Base-by-base conservation (phyloP, 2,329 filamentous ascomycete species). In the Penicillium sp. region DNA sequence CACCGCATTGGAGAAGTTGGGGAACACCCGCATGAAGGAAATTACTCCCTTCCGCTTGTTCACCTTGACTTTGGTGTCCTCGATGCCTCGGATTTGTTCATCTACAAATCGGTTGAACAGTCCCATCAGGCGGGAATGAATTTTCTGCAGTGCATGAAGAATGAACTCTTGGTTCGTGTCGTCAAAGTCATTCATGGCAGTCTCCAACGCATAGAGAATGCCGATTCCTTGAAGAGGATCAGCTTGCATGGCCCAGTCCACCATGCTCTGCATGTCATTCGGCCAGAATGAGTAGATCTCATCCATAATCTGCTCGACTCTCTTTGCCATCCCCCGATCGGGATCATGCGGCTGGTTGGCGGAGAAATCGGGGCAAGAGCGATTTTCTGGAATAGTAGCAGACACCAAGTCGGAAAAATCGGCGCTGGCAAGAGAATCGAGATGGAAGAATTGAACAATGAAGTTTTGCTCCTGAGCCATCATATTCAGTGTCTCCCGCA, bases 11-110 rank as follows among this genome's bases (percentile, higher is more conserved):
- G 83, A 83, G 70, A 96, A 96, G 52, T 84, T 76, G 0, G 91
- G 93, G 75, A 97, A 97, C 35, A 91, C 85, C 56, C 88, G 87
- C 75, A 97, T 91, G 69, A 97, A 97, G 15, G 84, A 84, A 61
- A 97, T 96, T 49, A 98, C 88, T 10, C 93, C 91, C 72, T 94
- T 96, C 58, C 93, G 85, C 76, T 97, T 97, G 76, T 95, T 96
- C 71, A 96, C 89, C 75, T 96, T 96, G 68, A 98, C 91, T 71
- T 97, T 97, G 34, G 90, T 97, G 54, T 97, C 93, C 70, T 97
- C 93, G 56, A 97, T 95, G 5, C 89, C 90, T 24, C 88, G 87
- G 52, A 97, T 86, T 67, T 98, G 93, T 56, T 95, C 88, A 58
- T 97, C 91, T 8, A 97, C 82, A 61, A 97, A 96, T 55, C 87